Base-by-base conservation (phyloP, 768 basidiomycete species). In the Pulveroboletus frians region DNA sequence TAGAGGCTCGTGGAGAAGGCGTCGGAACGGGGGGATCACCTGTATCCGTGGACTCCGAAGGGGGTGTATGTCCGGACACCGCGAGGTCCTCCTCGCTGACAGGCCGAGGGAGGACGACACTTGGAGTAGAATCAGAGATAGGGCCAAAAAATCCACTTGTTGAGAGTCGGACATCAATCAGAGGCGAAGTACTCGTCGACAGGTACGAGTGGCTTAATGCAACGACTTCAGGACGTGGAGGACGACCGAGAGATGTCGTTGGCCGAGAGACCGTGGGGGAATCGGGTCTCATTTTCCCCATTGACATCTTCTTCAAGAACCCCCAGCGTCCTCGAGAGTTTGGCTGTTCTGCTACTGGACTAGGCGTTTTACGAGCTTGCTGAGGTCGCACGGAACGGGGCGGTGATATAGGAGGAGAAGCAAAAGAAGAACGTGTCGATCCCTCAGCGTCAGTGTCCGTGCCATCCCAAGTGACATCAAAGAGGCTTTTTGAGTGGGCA, bases 251-350 rank as follows among this genome's bases (percentile, higher is more conserved):
- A 56, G 56, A 67, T 57, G 69, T 69, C 35, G 67, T 71, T 9
- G 71, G 65, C 26, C 76, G 70, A 6, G 75, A 59, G 39, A 51
- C 26, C 3, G 52, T 60, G 26, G 82, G 76, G 14, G 76, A 68
- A 40, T 90, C 88, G n/a, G 71, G 55, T 59, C 81, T 82, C 73
- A 95, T 85, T 67, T 88, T 91, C 13, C 92, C 86, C 91, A 94
- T 95, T 6, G 92, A 95, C 92, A 97, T 96, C 72, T 97, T 97
- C 73, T 93, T 92, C 51, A 97, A 73, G 72, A 97, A 95, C 4
- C 93, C 92, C 93, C 94, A 95, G 48, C 89, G 84, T 46, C 84
- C 83, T 66, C 69, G 65, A 34, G 63, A 48, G 27, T 46, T 18
- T 20, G 43, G 67, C 2, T 59, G 57, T 20, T 70, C 69, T 41